Percentiles rank a stretch among this genome's conserved stretches.
phyloP scores from a whole-genome alignment of 306 rosid genomes.

The Urtica urens region DNA sequence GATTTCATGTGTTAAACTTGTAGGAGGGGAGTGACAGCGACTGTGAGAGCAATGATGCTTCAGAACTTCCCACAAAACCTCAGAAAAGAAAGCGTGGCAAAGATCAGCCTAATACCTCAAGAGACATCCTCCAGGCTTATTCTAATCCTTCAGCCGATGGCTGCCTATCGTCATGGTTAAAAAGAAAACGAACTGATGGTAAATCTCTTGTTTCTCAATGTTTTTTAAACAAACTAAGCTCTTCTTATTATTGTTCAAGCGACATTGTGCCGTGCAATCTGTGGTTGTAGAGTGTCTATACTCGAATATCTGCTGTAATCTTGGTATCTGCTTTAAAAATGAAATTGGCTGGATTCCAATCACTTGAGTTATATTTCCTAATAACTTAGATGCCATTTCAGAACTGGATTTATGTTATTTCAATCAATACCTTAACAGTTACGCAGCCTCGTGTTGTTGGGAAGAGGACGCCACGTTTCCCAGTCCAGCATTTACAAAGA shows the following conservation, averaged over 20 bases:
- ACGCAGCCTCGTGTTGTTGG: slow-evolving; percentile 64
- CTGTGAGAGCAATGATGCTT: slow-evolving; percentile 50
- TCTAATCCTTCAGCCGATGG: slow-evolving; percentile 43
- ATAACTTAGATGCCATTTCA: slow-evolving; percentile 1
- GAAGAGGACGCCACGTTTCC: slow-evolving; percentile 73
- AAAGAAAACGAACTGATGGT: slow-evolving; percentile 59
- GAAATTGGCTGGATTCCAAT: neutral
- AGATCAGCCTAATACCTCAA: slow-evolving; percentile 29
- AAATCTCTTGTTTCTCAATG: slow-evolving; percentile 16
- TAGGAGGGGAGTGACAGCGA: slow-evolving; percentile 71
- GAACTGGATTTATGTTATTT: slow-evolving; percentile 12
- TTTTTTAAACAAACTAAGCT: neutral
- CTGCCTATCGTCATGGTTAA: slow-evolving; percentile 44
- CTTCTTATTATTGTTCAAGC: neutral
- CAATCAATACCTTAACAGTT: slow-evolving; percentile 30
- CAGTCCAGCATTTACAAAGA: slow-evolving; percentile 32
- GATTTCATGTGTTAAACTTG: slow-evolving; percentile 18
- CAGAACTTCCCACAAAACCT: slow-evolving; percentile 27
- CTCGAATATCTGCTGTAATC: neutral
- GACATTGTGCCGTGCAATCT: too few species aligned
- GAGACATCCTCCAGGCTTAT: slow-evolving; percentile 35
- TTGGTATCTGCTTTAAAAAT: neutral
- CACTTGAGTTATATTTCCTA: neutral
- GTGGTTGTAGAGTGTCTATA: neutral
- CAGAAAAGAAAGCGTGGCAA: slow-evolving; percentile 43